phyloP scores from a whole-genome alignment of 2,329 filamentous ascomycete species.

The Mariannaea sp. region DNA sequence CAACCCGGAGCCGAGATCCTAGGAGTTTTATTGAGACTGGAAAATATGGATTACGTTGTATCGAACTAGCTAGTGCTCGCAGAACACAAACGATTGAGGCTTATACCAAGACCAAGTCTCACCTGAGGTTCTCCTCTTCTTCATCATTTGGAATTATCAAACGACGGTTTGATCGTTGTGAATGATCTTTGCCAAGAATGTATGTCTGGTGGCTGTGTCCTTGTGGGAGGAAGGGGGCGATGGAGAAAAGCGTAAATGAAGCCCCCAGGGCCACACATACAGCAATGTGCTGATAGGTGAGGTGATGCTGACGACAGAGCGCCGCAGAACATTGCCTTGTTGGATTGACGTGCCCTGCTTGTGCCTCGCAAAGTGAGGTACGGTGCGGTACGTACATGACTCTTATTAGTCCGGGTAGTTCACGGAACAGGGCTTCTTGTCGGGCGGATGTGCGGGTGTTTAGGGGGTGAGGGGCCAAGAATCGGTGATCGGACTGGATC shows the following conservation, averaged over 20 bases:
- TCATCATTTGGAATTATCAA: conserved; percentile 3
- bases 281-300: conserved; percentile 12
- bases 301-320: conserved; percentile 17
- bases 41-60: no score
- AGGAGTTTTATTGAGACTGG: no score
- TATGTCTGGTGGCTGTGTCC: conserved; percentile 10
- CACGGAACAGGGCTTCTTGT: no score
- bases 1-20: no score
- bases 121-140: not conserved
- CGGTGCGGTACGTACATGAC: no score
- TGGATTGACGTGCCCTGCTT: not conserved
- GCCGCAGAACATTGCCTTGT: conserved; percentile 1
- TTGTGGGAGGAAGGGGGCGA: no score
- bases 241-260: conserved; percentile 1
- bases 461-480: no score
- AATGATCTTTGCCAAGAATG: conserved; percentile 12
- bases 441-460: not conserved
- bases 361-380: no score
- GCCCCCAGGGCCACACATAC: conserved; percentile 8
- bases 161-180: not conserved
- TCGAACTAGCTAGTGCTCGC: no score
- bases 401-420: not conserved
- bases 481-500: conserved; percentile 21
- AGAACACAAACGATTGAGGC: no score
- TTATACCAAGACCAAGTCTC: conserved; percentile 3